These are phyloP conservation scores for Quercus mongolica DNA, from an alignment of 306 rosid genomes.

Conservation along the genomic window DNA sequence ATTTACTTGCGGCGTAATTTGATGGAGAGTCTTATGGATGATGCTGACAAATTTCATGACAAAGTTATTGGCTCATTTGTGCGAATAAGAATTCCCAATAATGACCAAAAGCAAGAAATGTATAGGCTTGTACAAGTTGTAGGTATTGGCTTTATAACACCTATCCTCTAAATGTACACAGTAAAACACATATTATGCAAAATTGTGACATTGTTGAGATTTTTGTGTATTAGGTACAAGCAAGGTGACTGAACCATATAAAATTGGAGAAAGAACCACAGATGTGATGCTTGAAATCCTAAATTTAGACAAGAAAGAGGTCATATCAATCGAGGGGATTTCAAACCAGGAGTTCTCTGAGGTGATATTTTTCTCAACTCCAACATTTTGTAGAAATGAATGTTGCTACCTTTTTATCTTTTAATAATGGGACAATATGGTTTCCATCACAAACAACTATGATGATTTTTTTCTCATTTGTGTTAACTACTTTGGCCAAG, in stretches of 20 bases:
- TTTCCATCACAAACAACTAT: background rate
- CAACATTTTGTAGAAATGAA: background rate
- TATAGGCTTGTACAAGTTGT: constrained; percentile 94
- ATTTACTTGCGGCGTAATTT: constrained; percentile 71
- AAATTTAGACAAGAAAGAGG: constrained; percentile 80
- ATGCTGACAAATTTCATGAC: constrained; percentile 55
- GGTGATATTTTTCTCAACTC: constrained; percentile 37
- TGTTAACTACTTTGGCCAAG: background rate
- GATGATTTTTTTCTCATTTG: background rate
- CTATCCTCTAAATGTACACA: background rate
- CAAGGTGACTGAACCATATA: constrained; percentile 67
- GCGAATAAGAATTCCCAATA: constrained; percentile 64
- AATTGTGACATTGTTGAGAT: constrained; percentile 12
- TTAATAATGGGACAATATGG: background rate
- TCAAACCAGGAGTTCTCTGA: constrained; percentile 84
- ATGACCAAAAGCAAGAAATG: constrained; percentile 76
- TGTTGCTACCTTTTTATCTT: background rate
- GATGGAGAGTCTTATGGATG: constrained; percentile 60
- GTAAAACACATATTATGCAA: constrained; percentile 11
- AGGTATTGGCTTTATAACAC: constrained; percentile 47
- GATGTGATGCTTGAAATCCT: constrained; percentile 74
- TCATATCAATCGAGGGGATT: constrained; percentile 66
- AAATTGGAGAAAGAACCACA: constrained; percentile 58
- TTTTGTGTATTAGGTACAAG: constrained; percentile 69
- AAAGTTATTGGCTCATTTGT: constrained; percentile 89